Evolutionary conservation across 2,329 filamentous ascomycete genomes (phyloP).

Genomic region (Cladosporium sp.): DNA sequence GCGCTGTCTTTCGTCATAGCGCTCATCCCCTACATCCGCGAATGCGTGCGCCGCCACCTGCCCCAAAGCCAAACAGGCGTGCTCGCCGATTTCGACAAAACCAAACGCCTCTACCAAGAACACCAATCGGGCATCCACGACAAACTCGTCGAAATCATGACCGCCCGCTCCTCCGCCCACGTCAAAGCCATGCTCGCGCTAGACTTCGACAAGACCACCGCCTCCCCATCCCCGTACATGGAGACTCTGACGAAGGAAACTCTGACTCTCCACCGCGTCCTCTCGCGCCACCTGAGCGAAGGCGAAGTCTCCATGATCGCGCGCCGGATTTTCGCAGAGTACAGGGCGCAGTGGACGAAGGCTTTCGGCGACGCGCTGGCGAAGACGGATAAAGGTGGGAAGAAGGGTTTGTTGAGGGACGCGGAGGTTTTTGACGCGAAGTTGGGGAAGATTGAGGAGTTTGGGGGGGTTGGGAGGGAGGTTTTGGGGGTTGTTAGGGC

Average conservation of each 20-base stretch:
- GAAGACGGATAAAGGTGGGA: conserved; percentile 55
- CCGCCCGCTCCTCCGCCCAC: conserved; percentile 66
- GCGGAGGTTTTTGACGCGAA: conserved; percentile 66
- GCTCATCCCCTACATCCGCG: conserved; percentile 81
- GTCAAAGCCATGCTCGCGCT: conserved; percentile 69
- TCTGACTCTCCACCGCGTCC: conserved; percentile 72
- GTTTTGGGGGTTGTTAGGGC: conserved; percentile 37
- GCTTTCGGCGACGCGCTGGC: conserved; percentile 63
- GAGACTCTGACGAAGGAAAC: conserved; percentile 85
- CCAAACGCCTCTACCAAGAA: conserved; percentile 76
- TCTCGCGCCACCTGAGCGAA: conserved; percentile 76
- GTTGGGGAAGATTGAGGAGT: conserved; percentile 73
- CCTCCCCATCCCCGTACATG: conserved; percentile 63
- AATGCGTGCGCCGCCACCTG: conserved; percentile 78
- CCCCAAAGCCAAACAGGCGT: conserved; percentile 33
- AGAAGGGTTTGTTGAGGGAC: conserved; percentile 74
- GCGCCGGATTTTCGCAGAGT: conserved; percentile 75
- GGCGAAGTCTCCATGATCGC: conserved; percentile 76
- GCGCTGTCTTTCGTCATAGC: conserved; percentile 82
- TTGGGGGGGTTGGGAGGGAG: conserved; percentile 60
- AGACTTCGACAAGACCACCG: conserved; percentile 61
- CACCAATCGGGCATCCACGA: conserved; percentile 88
- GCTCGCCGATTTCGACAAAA: conserved; percentile 81
- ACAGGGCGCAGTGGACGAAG: conserved; percentile 71
- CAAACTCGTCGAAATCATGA: conserved; percentile 91